Evolutionary conservation across 257 asterid species (phyloP).

Genomic region (Mitragyna speciosa): DNA sequence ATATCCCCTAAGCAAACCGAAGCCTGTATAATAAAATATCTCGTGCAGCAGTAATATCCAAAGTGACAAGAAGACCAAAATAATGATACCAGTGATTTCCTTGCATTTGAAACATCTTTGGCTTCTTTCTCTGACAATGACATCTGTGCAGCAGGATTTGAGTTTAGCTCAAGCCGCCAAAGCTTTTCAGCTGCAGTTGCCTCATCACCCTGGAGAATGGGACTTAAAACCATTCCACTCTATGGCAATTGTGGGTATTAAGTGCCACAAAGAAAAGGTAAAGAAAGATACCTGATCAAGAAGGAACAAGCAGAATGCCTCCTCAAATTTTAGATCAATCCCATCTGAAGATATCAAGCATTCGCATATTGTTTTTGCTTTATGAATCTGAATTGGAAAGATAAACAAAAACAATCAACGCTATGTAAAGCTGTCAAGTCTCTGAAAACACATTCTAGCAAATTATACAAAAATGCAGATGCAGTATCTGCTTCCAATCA

Average conservation of each 20-base stretch:
- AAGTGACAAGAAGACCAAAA: slow-evolving; percentile 3
- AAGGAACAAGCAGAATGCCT: slow-evolving; percentile 86
- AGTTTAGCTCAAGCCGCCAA: slow-evolving; percentile 59
- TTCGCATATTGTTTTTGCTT: slow-evolving; percentile 77
- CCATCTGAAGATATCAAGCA: slow-evolving; percentile 89
- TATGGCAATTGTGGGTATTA: neutral
- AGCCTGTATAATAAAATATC: slow-evolving; percentile 5
- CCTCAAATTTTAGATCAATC: slow-evolving; percentile 87
- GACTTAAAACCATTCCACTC: neutral
- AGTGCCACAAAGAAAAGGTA: slow-evolving; percentile 12
- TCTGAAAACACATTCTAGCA: neutral
- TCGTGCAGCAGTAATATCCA: neutral
- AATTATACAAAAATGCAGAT: neutral
- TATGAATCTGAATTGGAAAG: slow-evolving; percentile 60
- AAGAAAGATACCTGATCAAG: slow-evolving; percentile 76
- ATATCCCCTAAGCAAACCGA: neutral
- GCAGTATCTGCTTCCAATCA: neutral
- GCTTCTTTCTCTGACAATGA: slow-evolving; percentile 55
- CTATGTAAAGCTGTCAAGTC: slow-evolving; percentile 7
- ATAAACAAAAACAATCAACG: slow-evolving; percentile 20
- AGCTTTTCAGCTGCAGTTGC: slow-evolving; percentile 73
- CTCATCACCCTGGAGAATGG: slow-evolving; percentile 71
- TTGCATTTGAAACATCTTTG: slow-evolving; percentile 51
- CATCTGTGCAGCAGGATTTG: slow-evolving; percentile 49
- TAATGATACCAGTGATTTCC: slow-evolving; percentile 64